phyloP scores from a whole-genome alignment of 495 filamentous ascomycete genomes.

The Neurospora sp. region DNA sequence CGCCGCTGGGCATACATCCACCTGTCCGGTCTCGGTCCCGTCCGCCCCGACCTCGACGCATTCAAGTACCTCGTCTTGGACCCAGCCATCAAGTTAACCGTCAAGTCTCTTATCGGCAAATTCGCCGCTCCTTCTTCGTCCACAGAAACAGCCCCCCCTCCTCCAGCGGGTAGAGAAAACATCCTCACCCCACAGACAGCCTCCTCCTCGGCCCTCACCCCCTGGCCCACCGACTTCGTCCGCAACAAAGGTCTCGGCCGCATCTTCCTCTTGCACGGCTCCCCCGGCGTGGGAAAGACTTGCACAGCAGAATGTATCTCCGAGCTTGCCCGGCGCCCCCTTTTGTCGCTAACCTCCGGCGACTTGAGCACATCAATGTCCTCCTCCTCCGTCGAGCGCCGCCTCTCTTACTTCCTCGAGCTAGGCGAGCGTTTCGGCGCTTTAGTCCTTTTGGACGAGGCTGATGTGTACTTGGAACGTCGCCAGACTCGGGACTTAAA shows the following conservation, averaged over 20 bases:
- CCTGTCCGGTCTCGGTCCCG: conserved; percentile 9
- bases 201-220: conserved; percentile 22
- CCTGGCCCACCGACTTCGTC: conserved; percentile 33
- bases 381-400: conserved; percentile 22
- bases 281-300: conserved; percentile 42
- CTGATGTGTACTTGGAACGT: conserved; percentile 47
- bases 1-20: conserved; percentile 23
- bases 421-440: conserved; percentile 34
- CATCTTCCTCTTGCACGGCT: conserved; percentile 43
- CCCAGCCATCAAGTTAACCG: conserved; percentile 27
- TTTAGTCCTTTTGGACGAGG: conserved; percentile 34
- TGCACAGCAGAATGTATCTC: conserved; percentile 36
- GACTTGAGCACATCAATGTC: conserved; percentile 6
- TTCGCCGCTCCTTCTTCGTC: conserved; percentile 10
- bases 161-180: neutral
- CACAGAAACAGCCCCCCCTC: neutral
- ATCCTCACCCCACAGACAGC: neutral
- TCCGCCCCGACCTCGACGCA: conserved; percentile 17
- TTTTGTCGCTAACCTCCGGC: conserved; percentile 10
- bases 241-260: conserved; percentile 38
- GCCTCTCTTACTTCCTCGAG: conserved; percentile 28
- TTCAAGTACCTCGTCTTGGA: conserved; percentile 34
- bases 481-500: conserved; percentile 61
- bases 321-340: conserved; percentile 27
- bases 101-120: conserved; percentile 32